Conservation (phyloP, 2,329 filamentous ascomycete genomes). For the Colletotrichum sp. region DNA sequence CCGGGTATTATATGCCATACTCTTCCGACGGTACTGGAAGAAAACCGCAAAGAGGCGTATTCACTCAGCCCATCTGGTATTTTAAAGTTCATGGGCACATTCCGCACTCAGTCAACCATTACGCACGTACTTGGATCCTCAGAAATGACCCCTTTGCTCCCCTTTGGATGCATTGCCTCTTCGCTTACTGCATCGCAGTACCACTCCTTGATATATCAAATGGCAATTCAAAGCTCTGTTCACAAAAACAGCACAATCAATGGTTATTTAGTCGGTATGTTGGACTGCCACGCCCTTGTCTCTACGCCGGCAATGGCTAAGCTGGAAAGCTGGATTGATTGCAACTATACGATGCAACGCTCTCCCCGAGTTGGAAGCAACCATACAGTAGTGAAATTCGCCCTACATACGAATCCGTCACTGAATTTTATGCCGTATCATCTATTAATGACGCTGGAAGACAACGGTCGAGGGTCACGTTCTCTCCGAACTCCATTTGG, state of each 20-base stretch:
- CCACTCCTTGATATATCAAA: neutral
- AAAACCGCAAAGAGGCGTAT: fast-evolving
- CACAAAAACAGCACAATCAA: neutral
- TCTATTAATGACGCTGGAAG: neutral
- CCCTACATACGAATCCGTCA: neutral
- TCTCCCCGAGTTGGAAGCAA: neutral
- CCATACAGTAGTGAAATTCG: neutral
- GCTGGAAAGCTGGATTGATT: neutral
- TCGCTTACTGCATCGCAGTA: neutral
- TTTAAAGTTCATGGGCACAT: fast-evolving
- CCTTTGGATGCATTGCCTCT: neutral
- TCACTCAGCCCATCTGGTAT: neutral
- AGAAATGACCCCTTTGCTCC: neutral
- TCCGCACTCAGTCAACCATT: neutral
- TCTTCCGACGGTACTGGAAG: neutral
- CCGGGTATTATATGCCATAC: neutral
- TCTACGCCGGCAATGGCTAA: neutral
- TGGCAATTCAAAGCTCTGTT: neutral
- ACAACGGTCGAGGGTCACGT: neutral
- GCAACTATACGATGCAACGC: neutral
- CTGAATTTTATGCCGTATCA: neutral
- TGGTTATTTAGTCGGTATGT: neutral
- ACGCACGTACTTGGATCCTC: neutral
- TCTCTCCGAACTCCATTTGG: neutral
- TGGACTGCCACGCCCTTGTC: neutral